Conservation (phyloP, 179 eudicot genomes). For the Carnegiea gigantea region DNA sequence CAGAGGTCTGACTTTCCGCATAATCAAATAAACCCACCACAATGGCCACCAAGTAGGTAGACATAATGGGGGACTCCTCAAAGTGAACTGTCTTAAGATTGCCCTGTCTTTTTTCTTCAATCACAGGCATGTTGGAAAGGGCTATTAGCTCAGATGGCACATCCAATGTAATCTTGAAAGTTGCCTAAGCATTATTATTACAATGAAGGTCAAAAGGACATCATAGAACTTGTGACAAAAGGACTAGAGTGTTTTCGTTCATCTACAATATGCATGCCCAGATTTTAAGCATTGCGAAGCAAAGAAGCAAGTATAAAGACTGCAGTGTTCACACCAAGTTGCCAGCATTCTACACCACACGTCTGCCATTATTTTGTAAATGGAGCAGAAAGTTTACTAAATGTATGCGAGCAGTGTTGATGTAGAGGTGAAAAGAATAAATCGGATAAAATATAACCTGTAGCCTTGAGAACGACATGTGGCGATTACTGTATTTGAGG, state of each 20-base stretch:
- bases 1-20: constrained; percentile 68
- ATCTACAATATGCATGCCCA: background rate
- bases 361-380: background rate
- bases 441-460: background rate
- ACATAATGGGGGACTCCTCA: constrained; percentile 84
- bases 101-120: constrained; percentile 57
- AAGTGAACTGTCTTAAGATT: constrained; percentile 55
- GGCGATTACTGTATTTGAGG: background rate
- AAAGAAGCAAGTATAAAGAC: background rate
- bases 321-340: background rate
- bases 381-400: background rate
- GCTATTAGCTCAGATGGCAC: constrained; percentile 75
- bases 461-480: background rate
- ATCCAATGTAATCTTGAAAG: constrained; percentile 71
- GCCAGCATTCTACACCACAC: background rate
- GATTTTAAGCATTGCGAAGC: background rate
- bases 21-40: constrained; percentile 78
- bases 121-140: constrained; percentile 83
- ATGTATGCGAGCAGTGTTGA: background rate
- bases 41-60: constrained; percentile 81
- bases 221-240: background rate
- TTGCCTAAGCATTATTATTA: constrained; percentile 48
- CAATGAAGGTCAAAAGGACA: background rate
- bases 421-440: background rate
- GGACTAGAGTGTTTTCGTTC: background rate